Conservation (phyloP, 345 rosid genomes). For the Hypericum androsaemum region DNA sequence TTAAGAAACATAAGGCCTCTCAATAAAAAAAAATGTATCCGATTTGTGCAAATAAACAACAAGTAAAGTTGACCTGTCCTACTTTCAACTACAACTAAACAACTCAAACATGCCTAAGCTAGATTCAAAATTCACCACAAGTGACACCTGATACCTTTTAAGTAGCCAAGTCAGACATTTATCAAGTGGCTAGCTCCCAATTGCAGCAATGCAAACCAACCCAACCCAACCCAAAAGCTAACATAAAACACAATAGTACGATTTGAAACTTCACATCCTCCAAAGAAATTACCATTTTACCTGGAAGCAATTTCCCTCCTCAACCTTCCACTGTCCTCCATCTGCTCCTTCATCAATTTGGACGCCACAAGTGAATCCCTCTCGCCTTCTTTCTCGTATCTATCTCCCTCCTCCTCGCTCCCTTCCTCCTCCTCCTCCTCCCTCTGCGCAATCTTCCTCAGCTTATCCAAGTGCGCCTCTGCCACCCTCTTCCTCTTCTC, state of each 20-base stretch:
- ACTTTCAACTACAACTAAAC: background rate
- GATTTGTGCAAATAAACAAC: background rate
- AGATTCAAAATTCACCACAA: too few relatives aligned
- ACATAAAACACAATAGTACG: background rate
- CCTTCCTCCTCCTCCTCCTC: conserved; percentile 29
- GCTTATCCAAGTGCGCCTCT: conserved; percentile 31
- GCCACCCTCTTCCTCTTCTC: conserved; percentile 75
- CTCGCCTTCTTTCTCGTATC: conserved; percentile 42
- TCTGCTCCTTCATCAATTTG: conserved; percentile 74
- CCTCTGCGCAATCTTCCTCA: conserved; percentile 31
- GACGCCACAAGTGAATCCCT: conserved; percentile 52
- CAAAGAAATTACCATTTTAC: conserved; percentile 18
- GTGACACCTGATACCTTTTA: too few relatives aligned
- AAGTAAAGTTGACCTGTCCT: background rate
- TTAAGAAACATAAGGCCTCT: conserved; percentile 12
- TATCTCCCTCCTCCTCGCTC: conserved; percentile 27
- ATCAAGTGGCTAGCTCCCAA: too few relatives aligned
- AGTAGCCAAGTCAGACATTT: too few relatives aligned
- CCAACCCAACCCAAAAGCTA: background rate
- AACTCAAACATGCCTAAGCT: background rate
- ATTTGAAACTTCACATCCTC: background rate
- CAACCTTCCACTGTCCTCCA: conserved; percentile 76
- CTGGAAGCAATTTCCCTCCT: conserved; percentile 67
- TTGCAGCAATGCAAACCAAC: too few relatives aligned
- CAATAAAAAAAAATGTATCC: background rate